Conservation (phyloP, 1,284 basidiomycete genomes). For the Ustilago xerochloae region DNA sequence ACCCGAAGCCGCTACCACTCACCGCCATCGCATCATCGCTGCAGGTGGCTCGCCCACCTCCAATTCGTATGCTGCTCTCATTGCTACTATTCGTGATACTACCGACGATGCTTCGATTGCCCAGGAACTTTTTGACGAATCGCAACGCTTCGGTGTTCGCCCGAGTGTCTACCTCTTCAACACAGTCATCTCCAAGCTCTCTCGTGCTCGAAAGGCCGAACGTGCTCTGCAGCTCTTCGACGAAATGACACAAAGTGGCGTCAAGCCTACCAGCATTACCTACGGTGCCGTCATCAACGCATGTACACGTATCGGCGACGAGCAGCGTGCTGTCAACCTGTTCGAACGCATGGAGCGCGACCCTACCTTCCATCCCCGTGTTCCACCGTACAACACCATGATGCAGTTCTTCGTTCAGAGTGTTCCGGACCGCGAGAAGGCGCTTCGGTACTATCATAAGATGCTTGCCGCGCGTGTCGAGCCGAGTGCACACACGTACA, state of each 20-base stretch:
- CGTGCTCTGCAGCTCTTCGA: conserved; percentile 65
- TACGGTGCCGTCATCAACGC: conserved; percentile 93
- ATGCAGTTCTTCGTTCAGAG: conserved; percentile 95
- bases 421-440: conserved; percentile 79
- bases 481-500: conserved; percentile 62
- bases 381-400: conserved; percentile 98
- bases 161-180: conserved; percentile 66
- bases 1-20: conserved; percentile 49
- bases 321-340: conserved; percentile 80
- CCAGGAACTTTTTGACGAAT: conserved; percentile 66
- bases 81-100: conserved; percentile 64
- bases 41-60: conserved; percentile 57
- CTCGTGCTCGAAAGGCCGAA: conserved; percentile 64
- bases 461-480: conserved; percentile 76
- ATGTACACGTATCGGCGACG: conserved; percentile 85
- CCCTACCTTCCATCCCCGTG: conserved; percentile 82
- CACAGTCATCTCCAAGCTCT: conserved; percentile 67
- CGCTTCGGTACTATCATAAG: conserved; percentile 77
- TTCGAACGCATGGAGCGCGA: conserved; percentile 86
- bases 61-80: conserved; percentile 64
- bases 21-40: conserved; percentile 61
- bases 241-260: conserved; percentile 62
- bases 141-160: conserved; percentile 58
- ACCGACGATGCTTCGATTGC: conserved; percentile 67
- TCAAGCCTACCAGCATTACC: conserved; percentile 85